Evolutionary conservation across 208 protist species (phyloP).

Genomic region (Acanthamoeba sp.): DNA sequence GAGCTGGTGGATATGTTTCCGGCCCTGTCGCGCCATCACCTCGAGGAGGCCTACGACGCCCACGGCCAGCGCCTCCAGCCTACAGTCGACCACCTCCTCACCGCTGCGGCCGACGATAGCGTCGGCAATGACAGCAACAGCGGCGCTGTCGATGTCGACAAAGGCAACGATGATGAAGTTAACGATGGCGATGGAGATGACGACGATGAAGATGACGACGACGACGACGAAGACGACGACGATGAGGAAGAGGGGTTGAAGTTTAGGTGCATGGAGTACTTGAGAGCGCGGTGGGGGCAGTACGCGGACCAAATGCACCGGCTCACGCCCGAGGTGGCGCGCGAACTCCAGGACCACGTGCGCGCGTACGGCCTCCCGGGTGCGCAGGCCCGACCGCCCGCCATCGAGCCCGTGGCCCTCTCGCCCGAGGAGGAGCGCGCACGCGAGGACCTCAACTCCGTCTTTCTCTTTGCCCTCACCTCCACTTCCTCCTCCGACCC

Average conservation of each 20-base stretch:
- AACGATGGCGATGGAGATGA: neutral
- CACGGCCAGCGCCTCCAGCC: neutral
- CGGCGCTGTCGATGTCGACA: neutral
- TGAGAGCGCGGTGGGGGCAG: neutral
- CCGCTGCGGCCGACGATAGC: neutral
- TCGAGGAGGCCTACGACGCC: neutral
- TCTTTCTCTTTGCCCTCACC: neutral
- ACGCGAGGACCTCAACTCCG: constrained; percentile 1
- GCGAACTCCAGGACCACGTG: neutral
- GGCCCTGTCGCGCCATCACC: neutral
- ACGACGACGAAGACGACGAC: neutral
- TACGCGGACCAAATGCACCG: neutral
- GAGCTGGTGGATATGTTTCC: neutral
- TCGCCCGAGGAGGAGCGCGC: neutral
- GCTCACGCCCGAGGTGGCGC: neutral
- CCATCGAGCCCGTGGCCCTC: neutral
- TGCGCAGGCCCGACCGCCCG: neutral
- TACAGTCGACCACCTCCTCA: neutral
- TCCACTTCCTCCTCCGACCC: neutral
- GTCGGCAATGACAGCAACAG: neutral
- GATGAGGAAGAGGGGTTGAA: neutral
- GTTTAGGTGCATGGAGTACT: neutral
- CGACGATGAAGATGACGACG: neutral
- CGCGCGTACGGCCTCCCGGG: neutral
- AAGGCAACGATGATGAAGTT: neutral